Base-by-base conservation (phyloP, 306 rosid species). In the Quercus parvula region DNA sequence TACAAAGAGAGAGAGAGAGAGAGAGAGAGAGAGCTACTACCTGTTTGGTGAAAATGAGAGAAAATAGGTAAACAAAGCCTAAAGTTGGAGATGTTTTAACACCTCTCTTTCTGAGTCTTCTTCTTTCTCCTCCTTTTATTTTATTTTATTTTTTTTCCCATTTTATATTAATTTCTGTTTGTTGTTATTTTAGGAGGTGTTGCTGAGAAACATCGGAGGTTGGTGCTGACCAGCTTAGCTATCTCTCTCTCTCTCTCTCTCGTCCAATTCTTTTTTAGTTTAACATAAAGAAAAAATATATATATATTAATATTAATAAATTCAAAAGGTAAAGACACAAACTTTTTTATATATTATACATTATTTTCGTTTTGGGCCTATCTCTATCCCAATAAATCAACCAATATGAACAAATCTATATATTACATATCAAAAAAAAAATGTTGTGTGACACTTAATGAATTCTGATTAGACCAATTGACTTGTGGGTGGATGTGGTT, bases 121-220 rank as follows among this genome's bases (percentile, higher is more conserved):
- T 55, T 5, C 44, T 27, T 25, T 19, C 46, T 41, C 46, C 12
- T 8, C 46, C 46, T 41, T 41, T 41, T 41, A 41, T 41, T 7
- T 6, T 1, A 1, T 35, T 35, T 41, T 8, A 41, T 41, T 41
- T 41, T 35, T 35, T 41, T 7, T 2, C 46, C 12, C 46, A 41
- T 41, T 35, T 75, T 78, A 20, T 33, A 73, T 66, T 56, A 22
- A 24, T 63, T 79, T 58, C 67, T 64, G 63, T 59, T 70, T 82
- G 84, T 63, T 82, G 85, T 88, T 86, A 82, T 86, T 89, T 87
- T 92, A 67, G 91, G 86, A 88, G 91, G 89, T 69, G 83, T 79
- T 87, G 88, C 93, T 85, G 80, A 70, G 98, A 91, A 94, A 84
- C 90, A 88, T 85, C 94, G 91, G 89, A 86, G 85, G 86, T 85